phyloP scores from a whole-genome alignment of 2,329 filamentous ascomycete species.

The Xylariales sp. region DNA sequence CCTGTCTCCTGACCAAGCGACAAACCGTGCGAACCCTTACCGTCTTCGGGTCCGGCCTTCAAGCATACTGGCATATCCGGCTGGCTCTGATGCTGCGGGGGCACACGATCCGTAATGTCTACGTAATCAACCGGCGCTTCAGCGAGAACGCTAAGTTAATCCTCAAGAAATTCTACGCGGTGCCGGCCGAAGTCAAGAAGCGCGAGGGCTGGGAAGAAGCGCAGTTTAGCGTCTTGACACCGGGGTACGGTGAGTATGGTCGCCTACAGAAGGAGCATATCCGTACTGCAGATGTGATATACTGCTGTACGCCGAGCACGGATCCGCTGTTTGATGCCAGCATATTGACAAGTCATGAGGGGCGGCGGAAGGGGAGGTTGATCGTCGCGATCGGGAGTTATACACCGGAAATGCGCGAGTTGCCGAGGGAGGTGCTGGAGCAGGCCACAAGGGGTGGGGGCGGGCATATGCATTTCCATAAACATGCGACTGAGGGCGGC shows the following conservation, averaged over 20 bases:
- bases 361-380: slow-evolving; percentile 64
- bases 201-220: slow-evolving; percentile 59
- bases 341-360: slow-evolving; percentile 68
- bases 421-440: slow-evolving; percentile 71
- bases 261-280: slow-evolving; percentile 68
- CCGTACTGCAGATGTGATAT: slow-evolving; percentile 71
- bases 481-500: slow-evolving; percentile 58
- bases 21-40: slow-evolving; percentile 68
- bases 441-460: slow-evolving; percentile 49
- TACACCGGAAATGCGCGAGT: slow-evolving; percentile 71
- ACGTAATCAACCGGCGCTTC: slow-evolving; percentile 77
- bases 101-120: slow-evolving; percentile 68
- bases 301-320: slow-evolving; percentile 78
- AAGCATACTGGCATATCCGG: slow-evolving; percentile 93
- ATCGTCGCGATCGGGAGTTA: slow-evolving; percentile 69
- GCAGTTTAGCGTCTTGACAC: slow-evolving; percentile 66
- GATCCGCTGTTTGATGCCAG: slow-evolving; percentile 69
- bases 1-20: slow-evolving; percentile 61
- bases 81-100: slow-evolving; percentile 72
- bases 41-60: slow-evolving; percentile 82
- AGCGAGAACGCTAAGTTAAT: slow-evolving; percentile 50
- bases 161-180: slow-evolving; percentile 42
- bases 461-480: slow-evolving; percentile 59
- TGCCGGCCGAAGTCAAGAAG: slow-evolving; percentile 39
- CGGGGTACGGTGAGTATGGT: slow-evolving; percentile 62